These are phyloP conservation scores for Eimeria mitis DNA, from an alignment of 169 alveolate genomes.

Conservation along the genomic window DNA sequence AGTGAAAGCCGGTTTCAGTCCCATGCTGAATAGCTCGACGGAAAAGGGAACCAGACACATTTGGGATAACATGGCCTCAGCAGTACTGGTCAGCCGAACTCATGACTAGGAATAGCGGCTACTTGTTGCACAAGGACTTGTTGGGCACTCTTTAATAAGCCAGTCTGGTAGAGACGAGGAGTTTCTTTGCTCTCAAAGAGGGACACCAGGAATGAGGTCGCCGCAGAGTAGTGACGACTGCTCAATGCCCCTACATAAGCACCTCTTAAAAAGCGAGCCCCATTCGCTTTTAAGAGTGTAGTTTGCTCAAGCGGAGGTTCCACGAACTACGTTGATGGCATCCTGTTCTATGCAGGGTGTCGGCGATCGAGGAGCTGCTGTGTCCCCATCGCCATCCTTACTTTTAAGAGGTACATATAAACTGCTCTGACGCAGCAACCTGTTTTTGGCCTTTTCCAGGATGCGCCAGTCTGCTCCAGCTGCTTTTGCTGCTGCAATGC, in stretches of 20 bases:
- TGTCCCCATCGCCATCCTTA: background rate
- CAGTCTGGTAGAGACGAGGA: background rate
- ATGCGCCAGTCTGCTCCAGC: constrained; percentile 69
- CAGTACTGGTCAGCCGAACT: background rate
- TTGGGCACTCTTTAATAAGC: background rate
- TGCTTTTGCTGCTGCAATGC: constrained; percentile 67
- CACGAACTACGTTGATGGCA: background rate
- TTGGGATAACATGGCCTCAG: background rate
- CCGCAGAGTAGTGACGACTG: background rate
- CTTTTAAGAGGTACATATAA: background rate
- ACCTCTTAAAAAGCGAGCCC: background rate
- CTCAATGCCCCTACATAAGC: background rate
- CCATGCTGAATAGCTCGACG: background rate
- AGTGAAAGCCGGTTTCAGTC: background rate
- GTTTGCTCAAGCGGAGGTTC: background rate
- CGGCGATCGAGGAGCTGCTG: background rate
- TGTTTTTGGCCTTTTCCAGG: constrained; percentile 27
- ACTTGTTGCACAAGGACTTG: background rate
- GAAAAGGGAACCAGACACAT: background rate
- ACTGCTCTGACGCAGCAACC: constrained; percentile 37
- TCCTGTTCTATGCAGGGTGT: background rate
- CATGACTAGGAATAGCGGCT: background rate
- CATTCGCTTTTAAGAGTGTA: background rate
- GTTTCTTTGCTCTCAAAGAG: background rate
- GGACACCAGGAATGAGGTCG: background rate